A percentile compares a stretch with the other conserved stretches of the same genome.
Evolutionary conservation across 352 stramenopile genomes (phyloP).

Genomic region (Sclerospora graminicola): DNA sequence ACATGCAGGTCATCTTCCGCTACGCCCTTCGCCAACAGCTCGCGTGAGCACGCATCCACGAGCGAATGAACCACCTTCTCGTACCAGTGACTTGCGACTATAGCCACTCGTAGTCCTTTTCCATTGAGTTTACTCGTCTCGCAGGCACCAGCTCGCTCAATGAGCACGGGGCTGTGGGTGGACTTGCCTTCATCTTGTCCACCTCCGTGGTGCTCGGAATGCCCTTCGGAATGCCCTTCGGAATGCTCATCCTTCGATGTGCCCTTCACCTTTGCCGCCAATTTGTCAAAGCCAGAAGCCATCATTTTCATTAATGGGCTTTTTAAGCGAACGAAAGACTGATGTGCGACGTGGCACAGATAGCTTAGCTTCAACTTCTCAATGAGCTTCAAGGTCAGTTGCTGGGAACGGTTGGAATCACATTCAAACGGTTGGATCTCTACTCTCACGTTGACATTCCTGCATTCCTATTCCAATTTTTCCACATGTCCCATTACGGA

Average conservation of each 20-base stretch:
- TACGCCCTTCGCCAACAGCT: slow-evolving; percentile 53
- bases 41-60: slow-evolving; percentile 34
- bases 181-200: slow-evolving; percentile 12
- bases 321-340: not conserved
- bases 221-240: not conserved
- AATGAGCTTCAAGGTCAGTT: slow-evolving; percentile 1
- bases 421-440: not conserved
- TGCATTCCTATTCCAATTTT: not conserved
- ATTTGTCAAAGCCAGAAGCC: no score
- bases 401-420: no score
- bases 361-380: not conserved
- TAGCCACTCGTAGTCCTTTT: slow-evolving; percentile 32
- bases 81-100: slow-evolving; percentile 61
- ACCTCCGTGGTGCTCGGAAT: not conserved
- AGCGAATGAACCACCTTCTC: slow-evolving; percentile 39
- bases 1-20: slow-evolving; percentile 27
- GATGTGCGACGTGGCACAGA: not conserved
- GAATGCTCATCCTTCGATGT: not conserved
- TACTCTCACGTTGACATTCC: no score
- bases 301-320: slow-evolving; percentile 1
- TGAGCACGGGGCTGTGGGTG: slow-evolving; percentile 20
- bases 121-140: slow-evolving; percentile 18
- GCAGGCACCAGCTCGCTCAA: slow-evolving; percentile 23
- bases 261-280: no score
- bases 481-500: slow-evolving; percentile 3